Evolutionary conservation across 176 grass and related monocot species (phyloP), one percentile per base, ranked within the genome.

Genomic region (Tuctoria greenei): DNA sequence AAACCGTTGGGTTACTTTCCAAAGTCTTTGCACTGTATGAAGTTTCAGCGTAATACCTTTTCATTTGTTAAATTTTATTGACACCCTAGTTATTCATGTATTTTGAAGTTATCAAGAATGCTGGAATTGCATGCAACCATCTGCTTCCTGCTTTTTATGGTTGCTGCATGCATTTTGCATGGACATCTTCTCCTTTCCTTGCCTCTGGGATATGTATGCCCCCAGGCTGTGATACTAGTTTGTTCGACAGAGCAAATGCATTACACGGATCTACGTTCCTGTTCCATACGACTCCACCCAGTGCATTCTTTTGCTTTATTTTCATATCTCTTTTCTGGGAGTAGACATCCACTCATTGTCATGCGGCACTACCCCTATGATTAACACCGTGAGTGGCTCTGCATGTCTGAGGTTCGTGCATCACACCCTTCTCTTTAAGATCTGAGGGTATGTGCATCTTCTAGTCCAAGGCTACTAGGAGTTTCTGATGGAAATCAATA

Each of bases 291-390:
- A 60, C 50, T 75, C 70, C 74, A 71, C 11, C 64, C 54, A 27
- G 41, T 58, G 13, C 43, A 69, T 66, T 75, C 52, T 40, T 72
- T 66, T 24, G 27, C 49, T 64, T 64, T 83, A 43, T 72, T 71
- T 50, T 43, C 25, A 11, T 70, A 36, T 74, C 74, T 54, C 59
- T 69, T 73, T 15, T 73, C 11, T 3, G 46, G 18, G 75, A 80
- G 71, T 88, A 79, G 68, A 65, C 83, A 85, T 91, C 85, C 73
- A 88, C 67, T 79, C 52, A 85, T 74, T 59, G 34, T 79, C 78
- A 85, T 31, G 36, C 37, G 36, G 39, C 79, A 73, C 59, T 46
- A 21, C 10, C 79, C 25, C 67, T 52, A 69, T 78, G 61, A 70
- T 46, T 47, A 31, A 31, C 31, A 35, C 18, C 41, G 25, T 24